Conservation (phyloP, 495 filamentous ascomycete species). For the Neurospora tetrasperma region DNA sequence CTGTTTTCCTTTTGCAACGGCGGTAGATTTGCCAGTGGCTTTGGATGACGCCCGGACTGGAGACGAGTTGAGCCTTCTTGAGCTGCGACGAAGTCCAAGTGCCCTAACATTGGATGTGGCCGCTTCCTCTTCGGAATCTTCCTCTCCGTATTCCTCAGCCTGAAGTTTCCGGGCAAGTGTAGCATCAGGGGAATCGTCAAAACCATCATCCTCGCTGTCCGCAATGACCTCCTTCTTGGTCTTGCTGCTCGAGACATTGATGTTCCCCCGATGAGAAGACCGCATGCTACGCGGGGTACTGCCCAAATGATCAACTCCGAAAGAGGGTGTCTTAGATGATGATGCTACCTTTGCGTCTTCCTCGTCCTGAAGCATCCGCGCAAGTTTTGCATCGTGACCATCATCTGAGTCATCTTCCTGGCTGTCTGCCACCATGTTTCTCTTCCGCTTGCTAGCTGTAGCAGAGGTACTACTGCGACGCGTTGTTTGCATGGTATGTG, state of each 20-base stretch:
- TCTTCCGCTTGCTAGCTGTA: conserved; percentile 21
- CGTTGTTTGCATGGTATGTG: conserved; percentile 2
- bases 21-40: neutral
- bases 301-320: neutral
- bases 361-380: conserved; percentile 49
- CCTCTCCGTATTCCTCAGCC: conserved; percentile 43
- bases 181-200: conserved; percentile 32
- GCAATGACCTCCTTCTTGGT: conserved; percentile 19
- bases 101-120: neutral
- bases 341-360: conserved; percentile 37
- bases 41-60: neutral
- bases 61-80: conserved; percentile 1
- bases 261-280: neutral
- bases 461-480: conserved; percentile 20
- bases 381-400: conserved; percentile 44
- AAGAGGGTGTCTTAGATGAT: neutral
- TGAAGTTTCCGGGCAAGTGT: conserved; percentile 47
- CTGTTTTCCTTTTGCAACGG: neutral
- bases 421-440: conserved; percentile 17
- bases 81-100: conserved; percentile 3
- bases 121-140: neutral
- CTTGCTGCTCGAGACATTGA: conserved; percentile 3
- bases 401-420: conserved; percentile 31
- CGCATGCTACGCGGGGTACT: neutral
- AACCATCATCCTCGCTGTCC: conserved; percentile 18